Percentiles rank a stretch among this genome's conserved stretches.
phyloP scores from a whole-genome alignment of 768 basidiomycete genomes.

The Leccinum variicolor region DNA sequence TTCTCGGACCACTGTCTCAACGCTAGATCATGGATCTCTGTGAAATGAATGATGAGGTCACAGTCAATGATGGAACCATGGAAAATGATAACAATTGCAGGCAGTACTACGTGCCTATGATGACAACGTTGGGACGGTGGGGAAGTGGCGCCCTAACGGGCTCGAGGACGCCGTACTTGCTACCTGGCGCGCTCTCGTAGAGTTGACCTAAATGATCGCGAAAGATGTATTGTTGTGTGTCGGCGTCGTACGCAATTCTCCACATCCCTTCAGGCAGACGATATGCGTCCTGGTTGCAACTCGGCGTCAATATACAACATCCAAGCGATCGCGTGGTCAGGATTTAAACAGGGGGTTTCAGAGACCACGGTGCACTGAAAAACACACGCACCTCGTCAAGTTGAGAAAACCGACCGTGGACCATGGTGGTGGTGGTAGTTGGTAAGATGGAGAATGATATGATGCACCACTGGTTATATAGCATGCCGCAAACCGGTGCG shows the following conservation, averaged over 20 bases:
- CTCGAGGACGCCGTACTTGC: conserved; percentile 41
- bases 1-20: conserved; percentile 20
- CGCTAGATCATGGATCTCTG: conserved; percentile 26
- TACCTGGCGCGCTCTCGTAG: conserved; percentile 45
- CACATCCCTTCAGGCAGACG: conserved; percentile 42
- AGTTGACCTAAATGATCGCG: conserved; percentile 41
- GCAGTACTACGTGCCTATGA: conserved; percentile 15
- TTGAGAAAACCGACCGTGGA: conserved; percentile 20
- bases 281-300: conserved; percentile 30
- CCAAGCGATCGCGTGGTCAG: background rate
- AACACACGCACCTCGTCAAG: conserved; percentile 20
- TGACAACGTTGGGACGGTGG: conserved; percentile 26
- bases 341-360: background rate
- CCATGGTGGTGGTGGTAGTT: conserved; percentile 10
- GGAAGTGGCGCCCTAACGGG: conserved; percentile 29
- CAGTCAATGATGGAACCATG: background rate
- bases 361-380: background rate
- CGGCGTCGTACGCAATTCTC: conserved; percentile 52
- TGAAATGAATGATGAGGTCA: background rate
- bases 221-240: conserved; percentile 49
- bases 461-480: background rate
- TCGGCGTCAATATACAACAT: conserved; percentile 3
- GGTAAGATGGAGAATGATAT: background rate
- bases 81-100: too few relatives aligned
- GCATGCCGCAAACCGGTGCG: too few relatives aligned